Conservation (phyloP, 345 rosid species). For the Syzygium grande region DNA sequence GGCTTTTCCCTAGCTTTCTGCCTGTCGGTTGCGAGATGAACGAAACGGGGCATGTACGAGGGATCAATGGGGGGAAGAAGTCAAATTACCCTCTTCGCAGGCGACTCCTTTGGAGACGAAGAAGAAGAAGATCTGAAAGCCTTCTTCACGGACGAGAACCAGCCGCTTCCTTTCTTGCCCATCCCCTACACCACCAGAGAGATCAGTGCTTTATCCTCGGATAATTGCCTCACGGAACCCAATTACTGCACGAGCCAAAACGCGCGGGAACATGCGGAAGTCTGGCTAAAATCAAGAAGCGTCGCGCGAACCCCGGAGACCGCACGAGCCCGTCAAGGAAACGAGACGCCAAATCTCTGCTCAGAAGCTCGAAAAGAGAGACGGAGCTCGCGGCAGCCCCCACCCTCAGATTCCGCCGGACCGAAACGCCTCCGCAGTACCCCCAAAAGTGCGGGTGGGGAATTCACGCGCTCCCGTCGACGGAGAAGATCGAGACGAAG, state of each 20-base stretch:
- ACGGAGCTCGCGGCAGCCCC: too few relatives aligned
- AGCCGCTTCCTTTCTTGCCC: constrained; percentile 87
- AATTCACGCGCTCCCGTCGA: not conserved
- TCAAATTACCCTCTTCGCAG: constrained; percentile 46
- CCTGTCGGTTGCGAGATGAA: not conserved
- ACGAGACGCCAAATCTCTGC: not conserved
- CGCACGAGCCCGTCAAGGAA: not conserved
- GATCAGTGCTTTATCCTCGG: not conserved
- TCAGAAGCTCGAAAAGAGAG: not conserved
- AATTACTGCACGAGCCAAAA: not conserved
- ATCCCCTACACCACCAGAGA: constrained; percentile 24
- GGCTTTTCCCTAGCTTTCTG: not conserved
- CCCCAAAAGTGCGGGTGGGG: too few relatives aligned
- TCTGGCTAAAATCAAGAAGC: not conserved
- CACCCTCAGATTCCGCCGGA: not conserved
- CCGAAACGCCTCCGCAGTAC: not conserved
- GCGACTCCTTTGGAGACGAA: constrained; percentile 35
- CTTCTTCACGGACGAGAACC: constrained; percentile 92
- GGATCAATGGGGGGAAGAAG: not conserved
- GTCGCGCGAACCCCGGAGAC: not conserved
- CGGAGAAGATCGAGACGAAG: not conserved
- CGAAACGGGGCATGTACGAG: not conserved
- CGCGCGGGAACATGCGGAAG: not conserved
- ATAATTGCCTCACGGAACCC: not conserved
- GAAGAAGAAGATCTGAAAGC: constrained; percentile 79